Percentiles rank a stretch among this genome's conserved stretches.
Conservation (phyloP, 495 filamentous ascomycete species). For the Pyrenula massariospora region DNA sequence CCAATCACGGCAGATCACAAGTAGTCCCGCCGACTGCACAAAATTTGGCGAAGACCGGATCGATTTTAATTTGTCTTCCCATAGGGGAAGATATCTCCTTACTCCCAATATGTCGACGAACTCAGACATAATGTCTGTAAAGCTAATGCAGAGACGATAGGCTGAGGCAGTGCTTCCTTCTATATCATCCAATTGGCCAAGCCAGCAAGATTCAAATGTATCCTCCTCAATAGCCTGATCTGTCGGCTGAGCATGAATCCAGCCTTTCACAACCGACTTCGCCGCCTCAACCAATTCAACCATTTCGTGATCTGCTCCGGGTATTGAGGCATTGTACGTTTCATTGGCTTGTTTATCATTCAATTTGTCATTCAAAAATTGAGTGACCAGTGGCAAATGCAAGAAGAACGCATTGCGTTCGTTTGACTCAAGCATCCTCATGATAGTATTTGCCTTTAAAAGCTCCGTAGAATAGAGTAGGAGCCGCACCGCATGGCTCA, state of each 20-base stretch:
- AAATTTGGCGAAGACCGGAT: constrained; percentile 23
- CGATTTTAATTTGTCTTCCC: constrained; percentile 18
- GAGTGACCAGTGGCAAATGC: constrained; percentile 39
- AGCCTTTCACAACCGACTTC: constrained; percentile 37
- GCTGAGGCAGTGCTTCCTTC: constrained; percentile 18
- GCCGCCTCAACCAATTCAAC: constrained; percentile 47
- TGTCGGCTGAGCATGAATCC: constrained; percentile 18
- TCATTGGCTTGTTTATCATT: constrained; percentile 44
- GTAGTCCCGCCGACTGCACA: constrained; percentile 28
- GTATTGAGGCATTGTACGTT: constrained; percentile 32
- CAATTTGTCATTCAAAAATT: constrained; percentile 53
- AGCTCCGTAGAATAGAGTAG: background rate
- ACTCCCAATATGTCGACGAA: background rate
- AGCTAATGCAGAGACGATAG: constrained; percentile 28
- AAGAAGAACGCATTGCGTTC: constrained; percentile 27
- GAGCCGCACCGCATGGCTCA: background rate
- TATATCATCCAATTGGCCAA: constrained; percentile 20
- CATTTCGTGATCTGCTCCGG: constrained; percentile 46
- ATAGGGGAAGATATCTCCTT: constrained; percentile 9
- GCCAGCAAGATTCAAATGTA: constrained; percentile 21
- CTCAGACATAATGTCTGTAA: constrained; percentile 26
- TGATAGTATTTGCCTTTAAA: background rate
- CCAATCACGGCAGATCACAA: constrained; percentile 20
- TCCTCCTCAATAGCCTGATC: constrained; percentile 7
- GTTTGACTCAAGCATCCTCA: constrained; percentile 11